A percentile compares a stretch with the other conserved stretches of the same genome.
phyloP scores from a whole-genome alignment of 345 rosid species.

The Excoecaria agallocha region DNA sequence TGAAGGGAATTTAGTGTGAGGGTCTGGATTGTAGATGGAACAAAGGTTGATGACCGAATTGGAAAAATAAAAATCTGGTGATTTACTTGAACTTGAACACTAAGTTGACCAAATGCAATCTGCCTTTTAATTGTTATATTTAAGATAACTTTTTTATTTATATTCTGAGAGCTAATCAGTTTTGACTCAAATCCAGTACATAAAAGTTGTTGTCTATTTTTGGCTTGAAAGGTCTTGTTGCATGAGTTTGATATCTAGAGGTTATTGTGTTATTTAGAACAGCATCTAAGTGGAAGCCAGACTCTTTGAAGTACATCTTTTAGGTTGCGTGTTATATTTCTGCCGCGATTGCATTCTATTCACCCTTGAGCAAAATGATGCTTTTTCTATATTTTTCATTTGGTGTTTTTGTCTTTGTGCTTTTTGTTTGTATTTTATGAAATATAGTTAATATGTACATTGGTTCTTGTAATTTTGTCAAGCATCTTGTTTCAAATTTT shows the following conservation, averaged over 20 bases:
- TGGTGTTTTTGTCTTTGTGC: neutral
- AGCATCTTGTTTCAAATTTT: conserved; percentile 5
- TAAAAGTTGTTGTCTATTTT: too few species aligned
- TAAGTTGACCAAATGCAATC: neutral
- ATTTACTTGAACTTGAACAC: neutral
- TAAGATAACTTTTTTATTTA: neutral
- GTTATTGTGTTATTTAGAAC: neutral
- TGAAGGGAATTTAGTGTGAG: neutral
- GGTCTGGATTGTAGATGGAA: neutral
- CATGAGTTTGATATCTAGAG: neutral
- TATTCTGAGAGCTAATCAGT: neutral
- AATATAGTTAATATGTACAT: neutral
- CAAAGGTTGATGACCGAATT: neutral
- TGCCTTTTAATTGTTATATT: neutral
- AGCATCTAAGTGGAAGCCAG: neutral
- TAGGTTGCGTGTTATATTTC: neutral
- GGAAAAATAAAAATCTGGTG: neutral
- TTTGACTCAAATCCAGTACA: neutral
- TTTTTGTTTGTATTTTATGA: neutral
- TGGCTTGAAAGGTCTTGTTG: too few species aligned
- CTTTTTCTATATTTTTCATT: neutral
- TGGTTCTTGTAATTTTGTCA: neutral
- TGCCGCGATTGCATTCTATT: neutral
- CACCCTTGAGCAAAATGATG: neutral
- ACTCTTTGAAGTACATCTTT: neutral